A percentile compares a stretch with the other conserved stretches of the same genome.
These are phyloP conservation scores for Fonsecaea monophora DNA, from an alignment of 2,329 filamentous ascomycete genomes.

Conservation along the genomic window DNA sequence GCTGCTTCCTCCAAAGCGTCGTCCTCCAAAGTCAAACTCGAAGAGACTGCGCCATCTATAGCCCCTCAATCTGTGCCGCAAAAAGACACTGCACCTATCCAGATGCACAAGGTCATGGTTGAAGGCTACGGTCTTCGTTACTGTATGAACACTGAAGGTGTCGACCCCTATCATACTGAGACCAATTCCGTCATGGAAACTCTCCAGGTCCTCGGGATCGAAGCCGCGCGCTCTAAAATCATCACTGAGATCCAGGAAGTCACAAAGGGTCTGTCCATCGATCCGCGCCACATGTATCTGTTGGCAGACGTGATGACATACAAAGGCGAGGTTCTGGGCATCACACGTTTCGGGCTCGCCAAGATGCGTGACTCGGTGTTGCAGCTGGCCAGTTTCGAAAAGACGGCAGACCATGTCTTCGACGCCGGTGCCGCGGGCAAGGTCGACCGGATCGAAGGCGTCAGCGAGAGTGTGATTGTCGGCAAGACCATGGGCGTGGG, in stretches of 20 bases:
- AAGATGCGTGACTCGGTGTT: conserved; percentile 96
- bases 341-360: conserved; percentile 92
- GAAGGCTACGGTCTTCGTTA: conserved; percentile 90
- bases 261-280: conserved; percentile 94
- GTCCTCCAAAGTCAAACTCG: conserved; percentile 26
- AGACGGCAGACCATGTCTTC: conserved; percentile 96
- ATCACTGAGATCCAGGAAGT: conserved; percentile 85
- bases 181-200: conserved; percentile 93
- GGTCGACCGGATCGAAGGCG: conserved; percentile 88
- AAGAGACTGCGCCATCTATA: conserved; percentile 23
- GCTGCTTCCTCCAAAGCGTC: neutral
- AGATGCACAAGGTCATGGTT: conserved; percentile 77
- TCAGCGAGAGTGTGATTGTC: conserved; percentile 97
- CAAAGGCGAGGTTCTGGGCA: conserved; percentile 95
- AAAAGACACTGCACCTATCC: conserved; percentile 69
- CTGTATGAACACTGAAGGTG: conserved; percentile 93
- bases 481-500: conserved; percentile 92
- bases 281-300: conserved; percentile 96
- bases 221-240: conserved; percentile 89
- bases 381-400: conserved; percentile 95
- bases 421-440: conserved; percentile 93
- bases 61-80: conserved; percentile 8
- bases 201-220: conserved; percentile 86
- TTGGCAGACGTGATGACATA: conserved; percentile 99
- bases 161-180: conserved; percentile 75